Base-by-base conservation (phyloP, 2,329 filamentous ascomycete genomes). In the Monosporascus sp. region DNA sequence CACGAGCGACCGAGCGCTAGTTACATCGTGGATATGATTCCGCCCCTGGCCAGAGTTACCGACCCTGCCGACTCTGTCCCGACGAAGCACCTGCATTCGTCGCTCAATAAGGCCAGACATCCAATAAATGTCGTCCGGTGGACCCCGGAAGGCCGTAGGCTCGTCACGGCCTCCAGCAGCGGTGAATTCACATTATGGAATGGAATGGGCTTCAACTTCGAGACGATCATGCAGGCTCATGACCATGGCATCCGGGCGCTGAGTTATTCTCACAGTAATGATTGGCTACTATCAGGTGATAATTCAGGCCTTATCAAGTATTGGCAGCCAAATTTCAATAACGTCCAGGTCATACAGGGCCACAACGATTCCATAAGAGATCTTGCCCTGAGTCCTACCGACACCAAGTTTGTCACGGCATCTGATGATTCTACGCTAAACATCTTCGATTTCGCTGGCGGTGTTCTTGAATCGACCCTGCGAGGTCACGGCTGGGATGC, bases 131-230 rank as follows among this genome's bases (percentile, higher is more conserved):
- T 97, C 8, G 93, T 99, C 41, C 84, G 91, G 70, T 99, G 94
- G 94, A 99, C 95, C 17, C 94, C 94, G 7, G 94, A 99, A 71
- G 94, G 94, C 28, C 86, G 94, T 56, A 81, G 94, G 61, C 76
- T 99, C 53, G 79, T 99, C 68, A 97, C 94, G 0, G 94, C 91
- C 22, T 96, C 92, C 0, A 96, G 91, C 61, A 97, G 93, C 69
- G 94, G 94, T 66, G 94, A 99, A 70, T 99, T 99, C 65, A 99
- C 95, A 40, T 74, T 99, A 3, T 99, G 94, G 94, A 99, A 99
- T 69, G 94, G 94, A 58, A 97, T 93, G 44, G 93, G 91, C 24
- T 99, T 99, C 81, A 97, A 99, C 71, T 99, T 99, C 64, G 94
- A 99, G 74, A 97, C 94, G 3, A 97, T 99, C 28, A 97, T 97